Evolutionary conservation across 106 monocot species (phyloP).

Genomic region (Cymbidium sinense): DNA sequence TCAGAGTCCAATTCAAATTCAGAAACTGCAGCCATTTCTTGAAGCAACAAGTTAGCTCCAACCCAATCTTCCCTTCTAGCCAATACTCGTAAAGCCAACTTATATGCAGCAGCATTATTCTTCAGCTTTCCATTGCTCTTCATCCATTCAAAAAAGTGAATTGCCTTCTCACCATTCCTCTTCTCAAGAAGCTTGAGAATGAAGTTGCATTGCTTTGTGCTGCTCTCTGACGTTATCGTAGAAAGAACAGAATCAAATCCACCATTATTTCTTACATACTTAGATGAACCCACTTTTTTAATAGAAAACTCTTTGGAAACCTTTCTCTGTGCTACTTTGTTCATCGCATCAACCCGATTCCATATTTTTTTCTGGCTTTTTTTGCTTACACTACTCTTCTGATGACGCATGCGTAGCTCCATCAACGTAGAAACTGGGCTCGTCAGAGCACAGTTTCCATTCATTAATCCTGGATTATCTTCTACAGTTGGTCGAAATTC

Average conservation of each 20-base stretch:
- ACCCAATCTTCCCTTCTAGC: constrained; percentile 80
- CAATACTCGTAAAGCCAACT: constrained; percentile 50
- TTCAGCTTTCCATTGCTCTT: constrained; percentile 70
- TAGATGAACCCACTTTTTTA: constrained; percentile 11
- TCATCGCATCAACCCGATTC: constrained; percentile 21
- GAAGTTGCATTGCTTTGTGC: constrained; percentile 50
- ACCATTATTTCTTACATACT: constrained; percentile 14
- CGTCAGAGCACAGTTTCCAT: constrained; percentile 6
- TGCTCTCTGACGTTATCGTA: constrained; percentile 33
- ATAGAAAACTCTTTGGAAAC: neutral
- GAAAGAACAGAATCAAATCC: constrained; percentile 26
- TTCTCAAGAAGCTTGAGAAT: constrained; percentile 58
- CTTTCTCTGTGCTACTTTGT: constrained; percentile 19
- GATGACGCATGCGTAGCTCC: constrained; percentile 4
- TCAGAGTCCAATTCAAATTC: constrained; percentile 45
- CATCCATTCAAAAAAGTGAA: constrained; percentile 84
- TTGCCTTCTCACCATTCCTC: constrained; percentile 32
- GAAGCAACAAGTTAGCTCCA: constrained; percentile 40
- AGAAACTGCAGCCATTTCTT: constrained; percentile 56
- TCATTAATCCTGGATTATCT: neutral
- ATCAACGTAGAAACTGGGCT: constrained; percentile 2
- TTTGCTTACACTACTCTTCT: neutral
- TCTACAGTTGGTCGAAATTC: constrained; percentile 10
- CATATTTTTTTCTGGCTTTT: constrained; percentile 27
- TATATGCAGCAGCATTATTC: constrained; percentile 65